phyloP scores from a whole-genome alignment of 2,329 filamentous ascomycete genomes.

The Ploettnerulaceae sp. region DNA sequence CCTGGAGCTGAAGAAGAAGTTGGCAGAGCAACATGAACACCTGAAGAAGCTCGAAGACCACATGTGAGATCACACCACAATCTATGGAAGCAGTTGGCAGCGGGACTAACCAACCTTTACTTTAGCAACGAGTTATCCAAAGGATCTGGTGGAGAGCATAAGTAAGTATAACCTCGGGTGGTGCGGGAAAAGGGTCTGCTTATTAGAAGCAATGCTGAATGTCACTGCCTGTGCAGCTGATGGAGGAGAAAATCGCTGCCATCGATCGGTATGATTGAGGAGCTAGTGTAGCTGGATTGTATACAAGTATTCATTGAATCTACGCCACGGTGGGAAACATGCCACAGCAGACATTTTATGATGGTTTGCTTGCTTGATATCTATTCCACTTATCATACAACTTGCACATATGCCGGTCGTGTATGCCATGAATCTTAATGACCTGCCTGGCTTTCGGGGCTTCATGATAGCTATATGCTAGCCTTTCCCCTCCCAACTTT shows the following conservation, averaged over 20 bases:
- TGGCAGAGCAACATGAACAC: slow-evolving; percentile 74
- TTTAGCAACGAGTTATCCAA: slow-evolving; percentile 72
- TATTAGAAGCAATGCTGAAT: slow-evolving; percentile 22
- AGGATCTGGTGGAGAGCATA: slow-evolving; percentile 45
- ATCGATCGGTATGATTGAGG: slow-evolving; percentile 1
- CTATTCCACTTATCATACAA: slow-evolving; percentile 19
- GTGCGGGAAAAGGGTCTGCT: slow-evolving; percentile 7
- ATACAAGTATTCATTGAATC: slow-evolving; percentile 16
- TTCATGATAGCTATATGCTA: slow-evolving; percentile 20
- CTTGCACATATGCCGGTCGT: slow-evolving; percentile 8
- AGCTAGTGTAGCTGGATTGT: slow-evolving; percentile 13
- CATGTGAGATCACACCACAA: slow-evolving; percentile 57
- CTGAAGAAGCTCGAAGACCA: slow-evolving; percentile 80
- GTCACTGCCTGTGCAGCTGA: slow-evolving; percentile 17
- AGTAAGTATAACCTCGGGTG: slow-evolving; percentile 28
- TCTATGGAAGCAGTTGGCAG: background rate
- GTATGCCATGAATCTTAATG: slow-evolving; percentile 9
- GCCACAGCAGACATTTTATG: background rate
- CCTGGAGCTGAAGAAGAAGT: slow-evolving; percentile 64
- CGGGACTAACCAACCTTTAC: slow-evolving; percentile 15
- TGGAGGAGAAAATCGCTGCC: slow-evolving; percentile 1
- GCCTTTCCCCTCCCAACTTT: slow-evolving; percentile 15
- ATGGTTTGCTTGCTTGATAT: slow-evolving; percentile 4
- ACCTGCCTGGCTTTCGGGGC: slow-evolving; percentile 2
- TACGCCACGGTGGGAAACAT: slow-evolving; percentile 7